Evolutionary conservation across 2,329 filamentous ascomycete species (phyloP).

Genomic region (Exophiala oligosperma): DNA sequence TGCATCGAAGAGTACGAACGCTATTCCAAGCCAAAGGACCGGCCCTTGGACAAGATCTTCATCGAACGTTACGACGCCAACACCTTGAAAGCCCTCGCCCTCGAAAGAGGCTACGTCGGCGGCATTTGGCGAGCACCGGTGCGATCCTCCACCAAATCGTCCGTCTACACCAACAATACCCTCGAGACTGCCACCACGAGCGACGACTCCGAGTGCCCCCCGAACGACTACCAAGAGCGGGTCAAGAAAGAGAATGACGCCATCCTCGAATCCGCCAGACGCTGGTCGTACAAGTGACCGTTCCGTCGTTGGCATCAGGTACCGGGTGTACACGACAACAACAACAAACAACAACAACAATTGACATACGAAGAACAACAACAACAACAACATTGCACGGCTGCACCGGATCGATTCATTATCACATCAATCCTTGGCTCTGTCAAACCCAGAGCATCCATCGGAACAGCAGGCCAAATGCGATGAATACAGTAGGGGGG

Average conservation of each 20-base stretch:
- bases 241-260: conserved; percentile 21
- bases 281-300: conserved; percentile 18
- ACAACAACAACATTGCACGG: too few relatives aligned
- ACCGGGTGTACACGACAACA: too few relatives aligned
- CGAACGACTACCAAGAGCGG: conserved; percentile 25
- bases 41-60: conserved; percentile 35
- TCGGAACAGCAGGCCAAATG: too few relatives aligned
- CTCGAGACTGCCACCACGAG: conserved; percentile 22
- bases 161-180: conserved; percentile 29
- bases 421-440: too few relatives aligned
- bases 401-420: too few relatives aligned
- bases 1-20: conserved; percentile 72
- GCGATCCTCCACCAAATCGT: conserved; percentile 21
- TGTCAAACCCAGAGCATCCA: too few relatives aligned
- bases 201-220: conserved; percentile 8
- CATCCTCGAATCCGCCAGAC: conserved; percentile 14
- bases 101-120: conserved; percentile 29
- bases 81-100: conserved; percentile 26
- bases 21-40: conserved; percentile 56
- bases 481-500: too few relatives aligned
- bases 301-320: too few relatives aligned
- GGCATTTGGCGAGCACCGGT: conserved; percentile 27
- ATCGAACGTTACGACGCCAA: conserved; percentile 27
- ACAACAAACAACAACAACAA: too few relatives aligned
- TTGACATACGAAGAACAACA: too few relatives aligned